phyloP scores from a whole-genome alignment of 768 basidiomycete species.

The Russula earlei region DNA sequence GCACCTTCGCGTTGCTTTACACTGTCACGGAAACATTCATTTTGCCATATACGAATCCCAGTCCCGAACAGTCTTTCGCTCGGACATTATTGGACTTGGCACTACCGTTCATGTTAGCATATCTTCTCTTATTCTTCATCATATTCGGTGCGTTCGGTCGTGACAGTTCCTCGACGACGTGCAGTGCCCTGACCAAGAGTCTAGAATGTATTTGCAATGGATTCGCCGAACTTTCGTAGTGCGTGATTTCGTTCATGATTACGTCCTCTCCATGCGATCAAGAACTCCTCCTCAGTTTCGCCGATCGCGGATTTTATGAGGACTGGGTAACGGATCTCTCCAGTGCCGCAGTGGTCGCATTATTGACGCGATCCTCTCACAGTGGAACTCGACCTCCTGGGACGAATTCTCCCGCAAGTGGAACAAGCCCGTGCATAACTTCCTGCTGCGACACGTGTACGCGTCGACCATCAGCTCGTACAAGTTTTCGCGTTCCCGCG shows the following conservation, averaged over 20 bases:
- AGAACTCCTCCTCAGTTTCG: slow-evolving; percentile 50
- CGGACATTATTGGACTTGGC: slow-evolving; percentile 77
- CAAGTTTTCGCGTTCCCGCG: slow-evolving; percentile 63
- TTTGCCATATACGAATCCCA: slow-evolving; percentile 65
- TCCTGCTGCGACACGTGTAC: slow-evolving; percentile 92
- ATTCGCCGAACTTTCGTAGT: slow-evolving; percentile 90
- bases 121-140: slow-evolving; percentile 78
- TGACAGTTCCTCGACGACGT: neutral
- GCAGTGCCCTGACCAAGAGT: slow-evolving; percentile 4
- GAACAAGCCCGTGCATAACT: slow-evolving; percentile 95
- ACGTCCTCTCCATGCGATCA: neutral
- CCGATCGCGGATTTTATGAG: slow-evolving; percentile 96
- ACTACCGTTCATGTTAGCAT: slow-evolving; percentile 89
- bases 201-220: slow-evolving; percentile 93
- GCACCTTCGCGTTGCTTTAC: slow-evolving; percentile 90
- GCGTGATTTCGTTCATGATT: slow-evolving; percentile 22
- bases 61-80: slow-evolving; percentile 58
- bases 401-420: slow-evolving; percentile 97
- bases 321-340: slow-evolving; percentile 59
- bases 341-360: neutral
- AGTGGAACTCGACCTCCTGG: slow-evolving; percentile 97
- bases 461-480: slow-evolving; percentile 76
- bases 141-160: slow-evolving; percentile 53
- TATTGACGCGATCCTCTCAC: slow-evolving; percentile 14
- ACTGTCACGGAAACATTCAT: slow-evolving; percentile 94